These are phyloP conservation scores for Glycine latifolia DNA, from an alignment of 306 rosid species.

Conservation along the genomic window DNA sequence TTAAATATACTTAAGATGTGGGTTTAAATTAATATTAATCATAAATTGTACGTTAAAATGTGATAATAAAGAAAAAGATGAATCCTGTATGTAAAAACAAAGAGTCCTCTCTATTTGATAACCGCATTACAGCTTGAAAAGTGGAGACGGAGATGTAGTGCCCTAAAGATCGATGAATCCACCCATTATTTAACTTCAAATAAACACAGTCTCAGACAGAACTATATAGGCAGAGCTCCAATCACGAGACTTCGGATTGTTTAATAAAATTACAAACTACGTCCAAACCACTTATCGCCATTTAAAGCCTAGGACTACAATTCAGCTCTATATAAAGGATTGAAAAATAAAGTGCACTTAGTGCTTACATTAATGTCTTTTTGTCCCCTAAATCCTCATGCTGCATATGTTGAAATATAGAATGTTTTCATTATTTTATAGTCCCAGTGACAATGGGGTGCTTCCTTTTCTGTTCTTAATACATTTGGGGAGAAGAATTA, in stretches of 20 bases:
- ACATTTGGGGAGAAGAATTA: not conserved
- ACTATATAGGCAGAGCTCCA: not conserved
- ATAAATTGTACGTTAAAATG: too few relatives aligned
- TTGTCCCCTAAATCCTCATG: not conserved
- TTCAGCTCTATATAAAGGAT: not conserved
- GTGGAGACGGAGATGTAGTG: too few relatives aligned
- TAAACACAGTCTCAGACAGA: not conserved
- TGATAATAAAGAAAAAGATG: too few relatives aligned
- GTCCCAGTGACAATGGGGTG: not conserved
- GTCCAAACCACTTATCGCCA: not conserved
- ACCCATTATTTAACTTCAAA: not conserved
- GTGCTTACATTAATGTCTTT: slow-evolving; percentile 3
- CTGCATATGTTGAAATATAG: not conserved
- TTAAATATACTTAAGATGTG: too few relatives aligned
- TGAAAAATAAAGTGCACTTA: not conserved
- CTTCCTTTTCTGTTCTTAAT: not conserved
- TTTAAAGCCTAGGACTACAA: not conserved
- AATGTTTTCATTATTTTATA: slow-evolving; percentile 19
- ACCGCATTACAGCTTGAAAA: too few relatives aligned
- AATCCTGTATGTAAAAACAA: too few relatives aligned
- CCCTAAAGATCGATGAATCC: not conserved
- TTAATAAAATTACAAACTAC: not conserved
- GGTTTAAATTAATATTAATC: too few relatives aligned
- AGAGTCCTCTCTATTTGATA: too few relatives aligned
- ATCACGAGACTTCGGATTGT: slow-evolving; percentile 5